Conservation (phyloP, 2,329 filamentous ascomycete genomes). For the Colletotrichum shisoi region DNA sequence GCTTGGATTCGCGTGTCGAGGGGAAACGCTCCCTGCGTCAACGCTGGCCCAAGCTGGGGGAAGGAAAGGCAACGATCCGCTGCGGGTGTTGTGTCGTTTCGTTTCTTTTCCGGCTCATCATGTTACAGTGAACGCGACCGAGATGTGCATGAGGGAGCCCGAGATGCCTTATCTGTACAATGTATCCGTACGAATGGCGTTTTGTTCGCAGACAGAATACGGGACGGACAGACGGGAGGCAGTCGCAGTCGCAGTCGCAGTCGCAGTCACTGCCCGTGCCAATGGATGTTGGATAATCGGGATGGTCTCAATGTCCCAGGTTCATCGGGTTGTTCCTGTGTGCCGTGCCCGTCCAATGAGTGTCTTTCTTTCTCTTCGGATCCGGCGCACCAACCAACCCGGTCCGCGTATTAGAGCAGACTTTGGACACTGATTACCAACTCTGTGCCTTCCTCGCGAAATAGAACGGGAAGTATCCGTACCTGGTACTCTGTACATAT, state of each 20-base stretch:
- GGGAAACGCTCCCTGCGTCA: constrained; percentile 36
- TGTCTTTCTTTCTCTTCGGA: constrained; percentile 18
- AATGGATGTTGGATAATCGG: not conserved
- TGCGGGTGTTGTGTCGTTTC: constrained; percentile 11
- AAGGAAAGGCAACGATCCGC: constrained; percentile 6
- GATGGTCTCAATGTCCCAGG: not conserved
- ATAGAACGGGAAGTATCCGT: not conserved
- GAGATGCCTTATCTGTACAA: not conserved
- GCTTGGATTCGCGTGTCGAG: not conserved
- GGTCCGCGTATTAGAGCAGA: constrained; percentile 6
- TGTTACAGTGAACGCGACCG: not conserved
- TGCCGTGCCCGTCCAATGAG: constrained; percentile 2
- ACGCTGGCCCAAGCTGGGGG: constrained; percentile 14
- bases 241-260: not conserved
- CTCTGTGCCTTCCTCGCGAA: not conserved
- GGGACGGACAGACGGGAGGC: not conserved
- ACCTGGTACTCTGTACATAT: too few species aligned
- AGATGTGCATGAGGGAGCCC: constrained; percentile 3
- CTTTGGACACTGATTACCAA: not conserved
- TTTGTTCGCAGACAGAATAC: too few species aligned
- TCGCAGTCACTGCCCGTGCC: too few species aligned
- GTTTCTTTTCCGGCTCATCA: constrained; percentile 10
- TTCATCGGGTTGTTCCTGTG: not conserved
- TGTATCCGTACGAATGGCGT: too few species aligned
- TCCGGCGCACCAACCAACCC: constrained; percentile 10